Base-by-base conservation (phyloP, 139 green algal species). In the Chlamydomonas sp. region DNA sequence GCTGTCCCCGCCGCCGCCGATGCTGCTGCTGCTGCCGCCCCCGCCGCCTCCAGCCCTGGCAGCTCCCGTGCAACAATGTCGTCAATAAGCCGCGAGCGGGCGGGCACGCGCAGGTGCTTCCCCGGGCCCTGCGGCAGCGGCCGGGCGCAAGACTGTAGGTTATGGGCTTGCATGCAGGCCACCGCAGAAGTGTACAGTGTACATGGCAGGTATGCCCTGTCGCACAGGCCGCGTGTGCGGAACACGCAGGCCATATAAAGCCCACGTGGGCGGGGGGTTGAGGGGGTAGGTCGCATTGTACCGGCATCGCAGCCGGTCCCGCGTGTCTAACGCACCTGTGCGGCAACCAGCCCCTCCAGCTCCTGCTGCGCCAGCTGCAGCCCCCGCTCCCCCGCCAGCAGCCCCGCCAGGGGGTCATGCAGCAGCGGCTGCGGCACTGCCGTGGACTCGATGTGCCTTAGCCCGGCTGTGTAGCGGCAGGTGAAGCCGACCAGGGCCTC, bases 21-120 rank as follows among this genome's bases (percentile, higher is more conserved):
- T 80, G 18, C 15, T 59, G 16, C 78, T 69, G 60, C 62, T 71
- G 17, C 78, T 83, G 78, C 78, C 58, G 59, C 9, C 57, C 58
- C 64, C 12, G 10, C 64, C 10, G 18, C 77, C 68, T 61, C 14
- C 64, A 91, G 75, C 2, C 15, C 7, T 31, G 68, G n/a, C 4
- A 93, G n/a, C 17, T 86, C 79, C 3, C 60, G 17, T 8, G 87
- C 1, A 20, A 94, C 72, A 1, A 63, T 14, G 72, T 94, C 91
- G 10, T 94, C 91, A 60, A 94, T 71, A 3, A 94, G 68, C 15
- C 89, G 89, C 31, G 87, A 92, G 7, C 91, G 77, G 2, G 89
- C 89, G 15, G 91, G 91, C 16, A 94, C 91, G 10, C 91, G 77
- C 31, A 94, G 87, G 63, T 90, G 86, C 75, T 88, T 89, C 15